Evolutionary conservation across 257 asterid genomes (phyloP).

Genomic region (Mitragyna speciosa): DNA sequence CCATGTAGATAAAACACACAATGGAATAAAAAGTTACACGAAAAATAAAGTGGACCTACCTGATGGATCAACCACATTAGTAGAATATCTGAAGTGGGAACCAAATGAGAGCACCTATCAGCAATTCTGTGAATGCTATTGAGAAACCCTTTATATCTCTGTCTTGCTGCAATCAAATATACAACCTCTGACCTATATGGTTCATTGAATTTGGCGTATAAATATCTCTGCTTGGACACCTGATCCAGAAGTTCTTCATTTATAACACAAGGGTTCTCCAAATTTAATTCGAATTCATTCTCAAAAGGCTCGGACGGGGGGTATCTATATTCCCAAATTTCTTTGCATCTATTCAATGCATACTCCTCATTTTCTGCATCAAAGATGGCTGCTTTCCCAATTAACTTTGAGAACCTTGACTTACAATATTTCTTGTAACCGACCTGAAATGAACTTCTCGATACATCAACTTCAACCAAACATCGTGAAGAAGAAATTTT

Average conservation of each 20-base stretch:
- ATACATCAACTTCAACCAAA: neutral
- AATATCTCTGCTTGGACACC: slow-evolving; percentile 50
- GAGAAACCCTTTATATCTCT: slow-evolving; percentile 68
- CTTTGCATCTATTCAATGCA: slow-evolving; percentile 75
- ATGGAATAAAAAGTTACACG: neutral
- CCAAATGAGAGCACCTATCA: slow-evolving; percentile 50
- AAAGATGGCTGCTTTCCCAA: slow-evolving; percentile 69
- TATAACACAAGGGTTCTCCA: slow-evolving; percentile 10
- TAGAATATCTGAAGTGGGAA: slow-evolving; percentile 81
- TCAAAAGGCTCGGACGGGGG: slow-evolving; percentile 80
- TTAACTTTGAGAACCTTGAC: slow-evolving; percentile 68
- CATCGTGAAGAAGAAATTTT: too few relatives aligned
- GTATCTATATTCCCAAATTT: slow-evolving; percentile 61
- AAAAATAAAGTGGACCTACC: slow-evolving; percentile 37
- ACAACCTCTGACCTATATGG: slow-evolving; percentile 74
- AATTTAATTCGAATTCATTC: slow-evolving; percentile 41
- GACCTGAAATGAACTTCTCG: slow-evolving; percentile 35
- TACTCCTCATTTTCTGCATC: slow-evolving; percentile 84
- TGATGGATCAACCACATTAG: slow-evolving; percentile 85
- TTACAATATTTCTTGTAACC: slow-evolving; percentile 71
- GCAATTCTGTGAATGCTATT: slow-evolving; percentile 59
- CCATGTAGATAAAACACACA: neutral
- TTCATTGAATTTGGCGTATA: slow-evolving; percentile 47
- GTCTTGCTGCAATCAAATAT: slow-evolving; percentile 75
- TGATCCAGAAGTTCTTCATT: slow-evolving; percentile 53